Evolutionary conservation across 306 rosid genomes (phyloP), one percentile per base, ranked within the genome.

Genomic region (Lithocarpus polystachyus): DNA sequence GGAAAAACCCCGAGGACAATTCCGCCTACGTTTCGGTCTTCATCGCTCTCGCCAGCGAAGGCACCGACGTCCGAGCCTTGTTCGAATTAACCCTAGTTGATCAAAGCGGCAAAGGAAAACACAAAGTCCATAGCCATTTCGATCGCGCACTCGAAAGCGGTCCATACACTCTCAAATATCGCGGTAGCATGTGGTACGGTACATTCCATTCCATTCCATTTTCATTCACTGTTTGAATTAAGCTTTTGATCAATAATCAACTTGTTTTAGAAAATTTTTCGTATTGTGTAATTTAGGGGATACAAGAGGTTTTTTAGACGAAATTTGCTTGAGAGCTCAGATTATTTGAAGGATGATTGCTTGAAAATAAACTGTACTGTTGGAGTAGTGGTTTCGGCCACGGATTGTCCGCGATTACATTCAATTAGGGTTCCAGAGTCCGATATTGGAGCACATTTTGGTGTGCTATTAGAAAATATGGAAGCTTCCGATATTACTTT

Each of bases 331-430:
- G 98, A 93, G 79, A 73, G 77, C 54, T 93, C 97, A 9, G 91
- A 88, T 68, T 93, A 81, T 72, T 92, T 93, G 48, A 93, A 89
- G 87, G 87, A 91, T 77, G 97, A 93, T 79, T 93, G 97, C 85
- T 81, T 91, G 86, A 91, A 85, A 87, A 89, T 93, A 75, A 93
- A 93, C 79, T 93, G 98, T 79, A 91, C 98, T 6, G 98, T 93
- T 79, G 98, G 98, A 61, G 97, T 93, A 55, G 98, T 93, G 52
- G 92, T 89, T 56, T 93, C 98, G 13, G 92, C 89, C 6, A 86
- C 79, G 18, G 95, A 91, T 80, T 82, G 87, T 75, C 89, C 98
- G 3, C 87, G 81, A 59, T 79, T 79, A 59, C 86, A 91, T 77
- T 79, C 88, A 31, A 90, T 93, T 71, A 67, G 76, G 56, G 93